Evolutionary conservation across 75 land plant genomes (phyloP).

Genomic region (Sequoiadendron giganteum): DNA sequence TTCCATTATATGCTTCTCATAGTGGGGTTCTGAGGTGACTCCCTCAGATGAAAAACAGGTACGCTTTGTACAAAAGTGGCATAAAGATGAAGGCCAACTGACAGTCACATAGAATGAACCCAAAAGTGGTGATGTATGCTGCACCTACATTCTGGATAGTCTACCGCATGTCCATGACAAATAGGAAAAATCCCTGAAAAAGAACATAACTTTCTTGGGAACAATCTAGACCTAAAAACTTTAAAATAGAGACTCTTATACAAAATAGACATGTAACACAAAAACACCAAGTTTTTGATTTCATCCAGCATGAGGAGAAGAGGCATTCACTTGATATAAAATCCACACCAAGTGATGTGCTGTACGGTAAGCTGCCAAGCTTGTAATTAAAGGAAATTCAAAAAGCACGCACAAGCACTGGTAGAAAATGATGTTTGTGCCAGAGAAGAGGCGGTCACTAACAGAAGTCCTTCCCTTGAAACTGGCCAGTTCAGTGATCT

Average conservation of each 20-base stretch:
- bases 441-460: background rate
- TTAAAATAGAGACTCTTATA: background rate
- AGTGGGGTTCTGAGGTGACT: background rate
- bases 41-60: background rate
- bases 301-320: background rate
- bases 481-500: background rate
- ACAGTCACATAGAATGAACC: background rate
- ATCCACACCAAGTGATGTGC: background rate
- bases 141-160: background rate
- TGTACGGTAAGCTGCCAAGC: background rate
- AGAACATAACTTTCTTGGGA: background rate
- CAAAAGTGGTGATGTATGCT: background rate
- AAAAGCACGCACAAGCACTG: background rate
- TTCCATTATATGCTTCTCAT: background rate
- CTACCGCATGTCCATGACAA: background rate
- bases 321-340: background rate
- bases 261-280: background rate
- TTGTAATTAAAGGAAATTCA: background rate
- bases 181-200: background rate
- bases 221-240: background rate
- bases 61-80: background rate
- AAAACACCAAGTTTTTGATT: background rate
- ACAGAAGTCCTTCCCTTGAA: background rate
- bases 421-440: background rate
- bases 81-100: background rate